Evolutionary conservation across 257 asterid genomes (phyloP).

Genomic region (Fraxinus americana): DNA sequence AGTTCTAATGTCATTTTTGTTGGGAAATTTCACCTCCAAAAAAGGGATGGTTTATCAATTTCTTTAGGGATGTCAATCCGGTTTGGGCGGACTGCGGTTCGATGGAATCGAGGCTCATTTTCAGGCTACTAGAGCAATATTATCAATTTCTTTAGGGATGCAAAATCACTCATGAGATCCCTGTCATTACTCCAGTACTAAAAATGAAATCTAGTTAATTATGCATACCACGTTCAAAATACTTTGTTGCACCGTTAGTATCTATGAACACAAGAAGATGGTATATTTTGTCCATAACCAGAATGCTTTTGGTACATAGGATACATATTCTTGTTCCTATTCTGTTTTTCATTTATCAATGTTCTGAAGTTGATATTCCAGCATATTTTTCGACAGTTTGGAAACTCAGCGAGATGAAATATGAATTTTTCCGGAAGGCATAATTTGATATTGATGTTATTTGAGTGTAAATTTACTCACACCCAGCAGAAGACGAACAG

Average conservation of each 20-base stretch:
- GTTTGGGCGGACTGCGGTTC: no score
- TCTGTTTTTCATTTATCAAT: background rate
- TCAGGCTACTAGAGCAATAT: no score
- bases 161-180: background rate
- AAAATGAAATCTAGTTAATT: background rate
- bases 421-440: background rate
- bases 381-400: background rate
- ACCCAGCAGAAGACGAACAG: conserved; percentile 62
- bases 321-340: background rate
- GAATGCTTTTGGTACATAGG: background rate
- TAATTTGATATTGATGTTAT: background rate
- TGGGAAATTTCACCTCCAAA: no score
- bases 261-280: background rate
- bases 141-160: no score
- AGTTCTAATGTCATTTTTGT: no score
- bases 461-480: conserved; percentile 36
- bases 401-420: background rate
- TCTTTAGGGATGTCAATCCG: no score
- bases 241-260: background rate
- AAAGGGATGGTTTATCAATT: no score
- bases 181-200: background rate
- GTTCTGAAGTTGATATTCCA: background rate
- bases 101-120: no score
- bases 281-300: background rate
- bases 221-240: background rate